Evolutionary conservation across 441 rosid genomes (phyloP).

Genomic region (Gossypium gossypioides): DNA sequence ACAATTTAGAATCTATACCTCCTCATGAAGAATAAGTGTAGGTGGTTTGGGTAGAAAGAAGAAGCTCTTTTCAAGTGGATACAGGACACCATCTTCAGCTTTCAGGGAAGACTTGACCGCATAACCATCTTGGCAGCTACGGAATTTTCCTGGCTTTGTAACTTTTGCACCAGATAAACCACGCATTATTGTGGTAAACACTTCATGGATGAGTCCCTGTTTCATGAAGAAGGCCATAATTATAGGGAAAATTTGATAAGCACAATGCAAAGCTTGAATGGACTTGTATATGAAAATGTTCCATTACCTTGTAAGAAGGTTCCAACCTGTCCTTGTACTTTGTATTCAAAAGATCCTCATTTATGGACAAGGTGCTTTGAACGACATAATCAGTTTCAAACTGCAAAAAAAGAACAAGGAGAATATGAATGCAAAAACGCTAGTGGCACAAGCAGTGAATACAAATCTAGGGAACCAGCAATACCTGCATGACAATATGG

Average conservation of each 20-base stretch:
- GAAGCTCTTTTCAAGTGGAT: constrained; percentile 95
- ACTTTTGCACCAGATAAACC: constrained; percentile 90
- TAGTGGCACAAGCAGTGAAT: neutral
- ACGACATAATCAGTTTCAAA: constrained; percentile 72
- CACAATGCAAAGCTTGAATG: neutral
- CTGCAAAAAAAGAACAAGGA: constrained; percentile 25
- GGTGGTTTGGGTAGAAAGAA: constrained; percentile 97
- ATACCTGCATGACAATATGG: constrained; percentile 91
- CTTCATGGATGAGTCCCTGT: constrained; percentile 93
- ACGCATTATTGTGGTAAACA: constrained; percentile 75
- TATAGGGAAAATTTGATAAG: neutral
- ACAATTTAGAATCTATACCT: constrained; percentile 34
- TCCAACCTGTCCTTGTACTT: constrained; percentile 89
- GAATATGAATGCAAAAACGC: constrained; percentile 7
- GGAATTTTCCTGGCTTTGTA: constrained; percentile 93
- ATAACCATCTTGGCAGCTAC: constrained; percentile 91
- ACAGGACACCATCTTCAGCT: constrained; percentile 94
- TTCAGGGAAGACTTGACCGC: constrained; percentile 94
- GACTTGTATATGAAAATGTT: neutral
- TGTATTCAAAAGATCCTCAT: constrained; percentile 64
- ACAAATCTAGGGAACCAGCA: neutral
- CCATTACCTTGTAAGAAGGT: constrained; percentile 64
- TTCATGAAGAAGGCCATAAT: neutral
- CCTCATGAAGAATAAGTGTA: constrained; percentile 92
- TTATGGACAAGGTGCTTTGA: constrained; percentile 46